These are phyloP conservation scores for Rhodocollybia butyracea DNA, from an alignment of 768 basidiomycete genomes.

Conservation along the genomic window DNA sequence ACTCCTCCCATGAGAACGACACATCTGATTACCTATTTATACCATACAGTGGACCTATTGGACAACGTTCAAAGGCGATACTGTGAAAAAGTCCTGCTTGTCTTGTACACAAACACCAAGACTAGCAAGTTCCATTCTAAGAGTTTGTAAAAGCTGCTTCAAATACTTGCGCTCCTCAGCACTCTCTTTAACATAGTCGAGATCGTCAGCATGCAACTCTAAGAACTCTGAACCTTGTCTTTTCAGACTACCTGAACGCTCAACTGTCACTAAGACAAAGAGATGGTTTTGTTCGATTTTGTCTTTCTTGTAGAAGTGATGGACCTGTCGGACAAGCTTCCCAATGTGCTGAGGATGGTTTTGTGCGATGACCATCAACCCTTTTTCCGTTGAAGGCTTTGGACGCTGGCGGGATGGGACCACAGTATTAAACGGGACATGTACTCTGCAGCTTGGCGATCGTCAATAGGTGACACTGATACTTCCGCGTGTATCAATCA, in stretches of 20 bases:
- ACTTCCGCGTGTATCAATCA: background rate
- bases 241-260: background rate
- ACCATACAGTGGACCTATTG: no score
- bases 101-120: background rate
- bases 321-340: background rate
- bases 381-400: background rate
- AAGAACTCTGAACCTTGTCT: background rate
- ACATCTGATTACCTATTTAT: no score
- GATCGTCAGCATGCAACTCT: background rate
- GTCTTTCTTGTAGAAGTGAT: background rate
- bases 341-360: conserved; percentile 2
- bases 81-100: background rate
- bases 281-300: background rate
- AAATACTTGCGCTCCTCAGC: background rate
- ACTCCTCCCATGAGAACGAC: no score
- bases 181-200: background rate
- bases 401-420: background rate
- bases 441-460: background rate
- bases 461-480: background rate
- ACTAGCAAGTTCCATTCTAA: background rate
- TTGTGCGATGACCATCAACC: background rate
- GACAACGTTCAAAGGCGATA: no score
- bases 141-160: background rate
- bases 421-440: background rate
- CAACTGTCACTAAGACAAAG: background rate